Percentiles rank a stretch among this genome's conserved stretches.
These are phyloP conservation scores for Iris pallida DNA, from an alignment of 116 monocot genomes.

Conservation along the genomic window DNA sequence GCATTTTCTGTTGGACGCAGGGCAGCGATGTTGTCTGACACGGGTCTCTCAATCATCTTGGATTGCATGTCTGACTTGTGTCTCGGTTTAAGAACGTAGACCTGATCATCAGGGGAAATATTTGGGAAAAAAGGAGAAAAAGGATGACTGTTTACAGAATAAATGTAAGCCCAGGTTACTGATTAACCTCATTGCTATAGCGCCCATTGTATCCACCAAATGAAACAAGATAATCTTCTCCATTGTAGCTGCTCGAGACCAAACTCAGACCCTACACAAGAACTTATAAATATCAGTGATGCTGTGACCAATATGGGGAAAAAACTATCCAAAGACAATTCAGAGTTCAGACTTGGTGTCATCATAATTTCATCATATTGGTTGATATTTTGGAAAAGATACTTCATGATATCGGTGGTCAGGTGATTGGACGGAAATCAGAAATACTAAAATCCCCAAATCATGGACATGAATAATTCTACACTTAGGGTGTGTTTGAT, in stretches of 20 bases:
- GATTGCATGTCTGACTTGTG: slow-evolving; percentile 52
- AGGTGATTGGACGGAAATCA: too few species aligned
- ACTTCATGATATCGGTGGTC: too few species aligned
- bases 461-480: too few species aligned
- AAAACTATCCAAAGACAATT: too few species aligned
- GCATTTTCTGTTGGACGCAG: slow-evolving; percentile 36
- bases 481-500: too few species aligned
- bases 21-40: slow-evolving; percentile 47
- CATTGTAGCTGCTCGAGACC: slow-evolving; percentile 52
- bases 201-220: slow-evolving; percentile 97
- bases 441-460: too few species aligned
- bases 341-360: too few species aligned
- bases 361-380: too few species aligned
- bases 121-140: slow-evolving; percentile 3
- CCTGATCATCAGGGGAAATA: slow-evolving; percentile 28
- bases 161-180: background rate
- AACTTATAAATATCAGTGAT: background rate
- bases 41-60: slow-evolving; percentile 35
- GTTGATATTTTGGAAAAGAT: too few species aligned
- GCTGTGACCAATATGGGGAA: background rate
- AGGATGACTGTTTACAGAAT: background rate
- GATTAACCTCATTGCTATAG: slow-evolving; percentile 76
- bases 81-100: slow-evolving; percentile 86
- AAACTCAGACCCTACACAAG: slow-evolving; percentile 75
- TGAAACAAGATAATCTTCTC: slow-evolving; percentile 79